A percentile compares a stretch with the other conserved stretches of the same genome.
Conservation (phyloP, 306 rosid species). For the barrel medic (Medicago truncatula) region DNA sequence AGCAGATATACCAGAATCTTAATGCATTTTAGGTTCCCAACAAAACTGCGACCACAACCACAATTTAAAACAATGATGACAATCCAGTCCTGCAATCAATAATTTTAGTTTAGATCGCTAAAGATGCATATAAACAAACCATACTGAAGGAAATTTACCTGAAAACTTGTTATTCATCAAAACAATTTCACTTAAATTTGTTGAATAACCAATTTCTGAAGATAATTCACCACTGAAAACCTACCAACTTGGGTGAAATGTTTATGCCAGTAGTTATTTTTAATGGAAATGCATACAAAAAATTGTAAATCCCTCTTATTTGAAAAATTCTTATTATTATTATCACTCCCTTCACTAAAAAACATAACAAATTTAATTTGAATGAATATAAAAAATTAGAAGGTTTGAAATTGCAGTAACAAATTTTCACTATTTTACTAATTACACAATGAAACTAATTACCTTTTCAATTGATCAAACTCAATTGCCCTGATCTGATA, state of each 20-base stretch:
- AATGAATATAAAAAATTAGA: too few species aligned
- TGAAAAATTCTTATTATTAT: neutral
- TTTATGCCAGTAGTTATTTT: too few species aligned
- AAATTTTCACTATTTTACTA: too few species aligned
- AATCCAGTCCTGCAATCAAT: slow-evolving; percentile 14
- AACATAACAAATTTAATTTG: neutral
- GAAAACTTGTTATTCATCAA: too few species aligned
- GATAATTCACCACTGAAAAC: too few species aligned
- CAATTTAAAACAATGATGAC: neutral
- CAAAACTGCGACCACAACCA: neutral
- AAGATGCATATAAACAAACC: slow-evolving; percentile 31
- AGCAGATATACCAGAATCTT: slow-evolving; percentile 90
- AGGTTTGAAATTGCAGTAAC: too few species aligned
- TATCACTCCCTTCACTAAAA: slow-evolving; percentile 18
- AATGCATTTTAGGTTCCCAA: neutral
- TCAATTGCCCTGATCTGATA: slow-evolving; percentile 68
- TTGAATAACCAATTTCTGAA: too few species aligned
- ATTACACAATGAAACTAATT: too few species aligned
- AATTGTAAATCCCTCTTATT: slow-evolving; percentile 10
- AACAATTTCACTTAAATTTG: too few species aligned
- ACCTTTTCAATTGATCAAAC: slow-evolving; percentile 65
- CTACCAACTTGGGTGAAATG: too few species aligned
- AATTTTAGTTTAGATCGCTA: slow-evolving; percentile 13
- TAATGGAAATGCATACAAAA: too few species aligned
- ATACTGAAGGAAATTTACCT: too few species aligned